Evolutionary conservation across 176 grass and related monocot species (phyloP), one percentile per base, ranked within the genome.

Genomic region (Hsuehochloa calcarea): DNA sequence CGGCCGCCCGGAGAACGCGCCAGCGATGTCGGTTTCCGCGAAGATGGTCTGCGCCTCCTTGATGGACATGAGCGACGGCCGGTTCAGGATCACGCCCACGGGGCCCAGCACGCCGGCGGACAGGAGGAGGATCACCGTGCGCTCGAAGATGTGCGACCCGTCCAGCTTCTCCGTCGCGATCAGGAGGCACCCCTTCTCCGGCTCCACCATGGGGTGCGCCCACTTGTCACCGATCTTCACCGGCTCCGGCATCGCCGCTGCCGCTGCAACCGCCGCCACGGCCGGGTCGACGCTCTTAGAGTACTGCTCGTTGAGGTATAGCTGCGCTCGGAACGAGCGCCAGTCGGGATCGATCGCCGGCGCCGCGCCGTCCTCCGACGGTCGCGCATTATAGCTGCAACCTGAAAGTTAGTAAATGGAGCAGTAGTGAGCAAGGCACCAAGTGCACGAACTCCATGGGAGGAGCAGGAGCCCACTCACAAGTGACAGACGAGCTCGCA

Each of bases 61-160:
- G 67, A 98, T 98, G 31, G 95, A 98, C 95, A 98, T 98, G 44
- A 98, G 88, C 20, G 95, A 98, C 0, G 91, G 93, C 8, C 95
- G 90, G 87, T 98, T 98, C 11, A 98, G 91, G 75, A 98, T 98
- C n/a, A 98, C 75, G n/a, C 95, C 95, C 1, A 88, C 77, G 74
- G 91, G 91, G 22, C 89, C 89, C 9, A 92, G 34, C 70, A 87
- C 87, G 20, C 89, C 90, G 39, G 88, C 63, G 16, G 93, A 90
- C 6, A 98, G 93, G 6, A 98, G 68, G 2, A 98, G 91, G 68
- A 98, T 78, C 56, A 98, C 95, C 13, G 95, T 95, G 61, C 93
- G 89, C 88, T 98, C 95, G 72, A 98, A 98, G 83, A 98, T 95
- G 85, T 98, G 95, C 34, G 94, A 92, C 0, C 95, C 95, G 72